A percentile compares a stretch with the other conserved stretches of the same genome.
phyloP scores from a whole-genome alignment of 2,329 filamentous ascomycete genomes.

The Chrysoporthe deuterocubensis region DNA sequence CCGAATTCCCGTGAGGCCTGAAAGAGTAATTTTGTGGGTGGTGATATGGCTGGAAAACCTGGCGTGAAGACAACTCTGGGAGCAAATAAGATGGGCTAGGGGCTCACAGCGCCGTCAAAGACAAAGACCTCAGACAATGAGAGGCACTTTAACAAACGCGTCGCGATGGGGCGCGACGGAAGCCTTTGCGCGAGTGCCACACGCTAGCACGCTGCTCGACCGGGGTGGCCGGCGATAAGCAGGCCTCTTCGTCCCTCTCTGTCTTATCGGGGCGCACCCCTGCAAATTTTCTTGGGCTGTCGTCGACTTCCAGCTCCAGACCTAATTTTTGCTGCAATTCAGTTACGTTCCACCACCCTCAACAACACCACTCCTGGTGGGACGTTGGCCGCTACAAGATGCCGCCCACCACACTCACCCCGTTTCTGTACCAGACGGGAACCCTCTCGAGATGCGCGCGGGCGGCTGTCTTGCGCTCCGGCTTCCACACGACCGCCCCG shows the following conservation, averaged over 20 bases:
- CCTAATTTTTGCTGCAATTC: no score
- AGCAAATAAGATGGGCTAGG: conserved; percentile 7
- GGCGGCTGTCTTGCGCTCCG: conserved; percentile 36
- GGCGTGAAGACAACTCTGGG: not conserved
- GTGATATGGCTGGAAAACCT: no score
- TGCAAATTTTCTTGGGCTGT: conserved; percentile 18
- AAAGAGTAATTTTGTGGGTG: no score
- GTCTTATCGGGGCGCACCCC: conserved; percentile 16
- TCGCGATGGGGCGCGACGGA: conserved; percentile 8
- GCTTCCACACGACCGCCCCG: conserved; percentile 32
- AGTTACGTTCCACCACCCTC: not conserved
- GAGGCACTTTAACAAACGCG: conserved; percentile 28
- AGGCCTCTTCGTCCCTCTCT: no score
- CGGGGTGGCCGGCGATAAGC: conserved; percentile 10
- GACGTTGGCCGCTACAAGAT: conserved; percentile 36
- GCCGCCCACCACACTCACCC: conserved; percentile 57
- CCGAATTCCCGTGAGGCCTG: not conserved
- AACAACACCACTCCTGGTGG: not conserved
- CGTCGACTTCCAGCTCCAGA: not conserved
- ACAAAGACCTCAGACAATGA: not conserved
- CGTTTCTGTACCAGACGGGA: conserved; percentile 74
- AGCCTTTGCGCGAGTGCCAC: conserved; percentile 23
- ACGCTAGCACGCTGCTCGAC: conserved; percentile 23
- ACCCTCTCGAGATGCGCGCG: conserved; percentile 46
- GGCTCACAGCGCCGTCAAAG: not conserved